These are phyloP conservation scores for Phlebiopsis gigantea DNA, from an alignment of 768 basidiomycete species.

Conservation along the genomic window DNA sequence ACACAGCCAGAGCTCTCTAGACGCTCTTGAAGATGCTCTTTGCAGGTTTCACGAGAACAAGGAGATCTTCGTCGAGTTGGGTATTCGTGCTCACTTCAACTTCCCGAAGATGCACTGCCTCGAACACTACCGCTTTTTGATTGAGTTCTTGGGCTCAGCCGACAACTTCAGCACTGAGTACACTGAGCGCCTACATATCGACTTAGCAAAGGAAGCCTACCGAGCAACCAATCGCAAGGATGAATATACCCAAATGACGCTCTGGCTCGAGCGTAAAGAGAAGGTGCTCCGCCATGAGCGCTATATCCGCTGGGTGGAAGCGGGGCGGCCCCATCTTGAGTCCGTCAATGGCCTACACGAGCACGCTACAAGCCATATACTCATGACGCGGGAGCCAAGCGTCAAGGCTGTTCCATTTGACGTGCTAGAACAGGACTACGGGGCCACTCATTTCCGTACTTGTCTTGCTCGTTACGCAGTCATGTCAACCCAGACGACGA, in stretches of 20 bases:
- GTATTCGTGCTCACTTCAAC: slow-evolving; percentile 17
- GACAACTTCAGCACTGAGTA: slow-evolving; percentile 22
- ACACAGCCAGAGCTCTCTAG: slow-evolving; percentile 16
- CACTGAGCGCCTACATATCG: slow-evolving; percentile 13
- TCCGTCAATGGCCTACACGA: slow-evolving; percentile 7
- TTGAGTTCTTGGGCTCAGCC: slow-evolving; percentile 16
- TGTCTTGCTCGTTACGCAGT: slow-evolving; percentile 26
- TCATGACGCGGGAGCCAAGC: slow-evolving; percentile 25
- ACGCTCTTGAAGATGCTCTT: slow-evolving; percentile 12
- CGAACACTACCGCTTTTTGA: slow-evolving; percentile 15
- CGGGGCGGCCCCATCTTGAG: neutral
- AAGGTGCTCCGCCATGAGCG: slow-evolving; percentile 23
- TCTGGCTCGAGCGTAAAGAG: slow-evolving; percentile 31
- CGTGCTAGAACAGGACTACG: slow-evolving; percentile 19
- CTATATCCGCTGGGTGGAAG: slow-evolving; percentile 14
- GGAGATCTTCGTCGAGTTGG: slow-evolving; percentile 18
- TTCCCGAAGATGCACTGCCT: slow-evolving; percentile 22
- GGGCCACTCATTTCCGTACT: slow-evolving; percentile 23
- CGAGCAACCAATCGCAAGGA: slow-evolving; percentile 12
- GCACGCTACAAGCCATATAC: slow-evolving; percentile 4
- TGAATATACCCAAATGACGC: slow-evolving; percentile 35
- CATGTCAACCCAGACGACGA: slow-evolving; percentile 14
- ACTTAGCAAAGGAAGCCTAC: slow-evolving; percentile 9
- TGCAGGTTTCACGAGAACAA: slow-evolving; percentile 20
- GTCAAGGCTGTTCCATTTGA: slow-evolving; percentile 21